A percentile compares a stretch with the other conserved stretches of the same genome.
These are phyloP conservation scores for Venturia nashicola DNA, from an alignment of 2,329 filamentous ascomycete species.

Conservation along the genomic window DNA sequence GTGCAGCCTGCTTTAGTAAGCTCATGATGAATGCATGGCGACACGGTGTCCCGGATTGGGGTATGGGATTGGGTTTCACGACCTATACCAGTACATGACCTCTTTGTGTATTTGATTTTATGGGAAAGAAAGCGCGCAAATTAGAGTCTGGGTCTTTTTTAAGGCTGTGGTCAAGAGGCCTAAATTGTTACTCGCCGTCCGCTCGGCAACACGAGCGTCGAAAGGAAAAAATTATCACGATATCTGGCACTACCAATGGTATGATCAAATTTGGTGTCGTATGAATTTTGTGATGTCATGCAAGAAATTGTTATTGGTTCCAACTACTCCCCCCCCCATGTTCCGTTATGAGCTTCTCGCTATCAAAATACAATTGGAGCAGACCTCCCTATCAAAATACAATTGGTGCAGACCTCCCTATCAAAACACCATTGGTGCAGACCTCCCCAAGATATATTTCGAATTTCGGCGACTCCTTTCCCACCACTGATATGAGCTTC, in stretches of 20 bases:
- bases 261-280: neutral
- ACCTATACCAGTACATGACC: neutral
- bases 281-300: neutral
- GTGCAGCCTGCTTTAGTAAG: neutral
- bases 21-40: neutral
- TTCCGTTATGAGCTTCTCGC: no score
- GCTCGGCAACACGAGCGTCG: neutral
- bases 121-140: neutral
- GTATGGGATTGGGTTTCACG: neutral
- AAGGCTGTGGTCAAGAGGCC: neutral
- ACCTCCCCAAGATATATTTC: no score
- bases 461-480: no score
- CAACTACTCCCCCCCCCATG: neutral
- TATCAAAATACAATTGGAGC: no score
- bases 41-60: neutral
- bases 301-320: no score
- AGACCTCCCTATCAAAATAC: no score
- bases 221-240: neutral
- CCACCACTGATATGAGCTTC: no score
- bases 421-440: no score
- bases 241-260: neutral
- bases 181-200: neutral
- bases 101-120: neutral
- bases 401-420: no score
- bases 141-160: neutral